Evolutionary conservation across 805 yeast species (phyloP).

Genomic region (Monosporozyma siamensis): DNA sequence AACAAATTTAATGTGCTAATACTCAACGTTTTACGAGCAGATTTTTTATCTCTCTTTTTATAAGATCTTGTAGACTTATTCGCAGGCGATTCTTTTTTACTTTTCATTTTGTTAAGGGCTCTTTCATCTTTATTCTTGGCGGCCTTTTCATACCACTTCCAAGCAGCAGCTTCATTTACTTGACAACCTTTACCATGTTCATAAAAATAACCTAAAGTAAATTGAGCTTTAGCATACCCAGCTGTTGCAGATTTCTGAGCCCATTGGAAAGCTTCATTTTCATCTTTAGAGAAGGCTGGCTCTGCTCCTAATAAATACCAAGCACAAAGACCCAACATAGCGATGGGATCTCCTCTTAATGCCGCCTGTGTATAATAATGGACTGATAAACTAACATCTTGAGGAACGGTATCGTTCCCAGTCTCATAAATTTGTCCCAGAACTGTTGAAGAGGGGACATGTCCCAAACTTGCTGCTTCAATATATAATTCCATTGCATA

Average conservation of each 20-base stretch:
- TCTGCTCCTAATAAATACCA: conserved; percentile 93
- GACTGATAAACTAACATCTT: conserved; percentile 73
- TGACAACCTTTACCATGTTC: conserved; percentile 85
- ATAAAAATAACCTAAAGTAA: conserved; percentile 71
- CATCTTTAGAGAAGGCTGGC: conserved; percentile 69
- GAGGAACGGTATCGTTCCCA: conserved; percentile 57
- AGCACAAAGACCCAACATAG: conserved; percentile 91
- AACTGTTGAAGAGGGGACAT: conserved; percentile 66
- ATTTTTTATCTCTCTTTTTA: conserved; percentile 10
- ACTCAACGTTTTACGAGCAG: conserved; percentile 9
- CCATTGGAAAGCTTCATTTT: conserved; percentile 89
- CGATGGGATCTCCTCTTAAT: conserved; percentile 71
- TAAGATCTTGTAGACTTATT: conserved; percentile 1
- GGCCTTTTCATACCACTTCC: conserved; percentile 68
- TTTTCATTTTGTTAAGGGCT: conserved; percentile 34
- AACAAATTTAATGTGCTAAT: conserved; percentile 19
- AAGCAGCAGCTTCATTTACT: conserved; percentile 45
- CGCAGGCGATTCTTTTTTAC: neutral
- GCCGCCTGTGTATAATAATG: conserved; percentile 94
- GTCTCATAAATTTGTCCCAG: conserved; percentile 79
- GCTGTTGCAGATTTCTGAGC: conserved; percentile 75
- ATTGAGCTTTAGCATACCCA: conserved; percentile 74
- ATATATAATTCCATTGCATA: conserved; percentile 82
- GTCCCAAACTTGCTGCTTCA: conserved; percentile 83
- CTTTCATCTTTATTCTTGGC: conserved; percentile 50